phyloP scores from a whole-genome alignment of 2,329 filamentous ascomycete species.

The Apiospora rasikravindrae region DNA sequence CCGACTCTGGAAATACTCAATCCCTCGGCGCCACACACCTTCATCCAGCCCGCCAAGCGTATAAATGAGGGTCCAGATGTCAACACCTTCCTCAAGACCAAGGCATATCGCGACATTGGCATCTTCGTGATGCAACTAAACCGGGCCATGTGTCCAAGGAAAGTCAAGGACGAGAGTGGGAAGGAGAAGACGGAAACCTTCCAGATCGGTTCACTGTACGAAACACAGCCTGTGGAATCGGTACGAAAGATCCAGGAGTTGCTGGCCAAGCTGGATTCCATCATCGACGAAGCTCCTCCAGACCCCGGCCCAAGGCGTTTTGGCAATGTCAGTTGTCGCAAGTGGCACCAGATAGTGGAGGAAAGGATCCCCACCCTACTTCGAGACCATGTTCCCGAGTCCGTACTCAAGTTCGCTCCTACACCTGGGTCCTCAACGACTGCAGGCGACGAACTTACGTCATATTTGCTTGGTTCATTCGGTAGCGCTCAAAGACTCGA shows the following conservation, averaged over 20 bases:
- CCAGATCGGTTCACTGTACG: conserved; percentile 46
- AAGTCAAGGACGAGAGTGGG: conserved; percentile 43
- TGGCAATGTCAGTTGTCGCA: conserved; percentile 88
- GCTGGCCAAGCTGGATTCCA: conserved; percentile 64
- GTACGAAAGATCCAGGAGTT: conserved; percentile 71
- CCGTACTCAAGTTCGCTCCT: conserved; percentile 36
- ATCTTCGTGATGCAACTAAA: conserved; percentile 91
- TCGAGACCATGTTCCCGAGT: conserved; percentile 56
- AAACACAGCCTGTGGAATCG: conserved; percentile 54
- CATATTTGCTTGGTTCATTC: conserved; percentile 85
- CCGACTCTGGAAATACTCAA: conserved; percentile 56
- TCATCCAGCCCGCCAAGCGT: conserved; percentile 73
- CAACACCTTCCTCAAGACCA: conserved; percentile 75
- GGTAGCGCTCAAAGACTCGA: conserved; percentile 89
- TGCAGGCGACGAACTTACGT: conserved; percentile 70
- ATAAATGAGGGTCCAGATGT: conserved; percentile 90
- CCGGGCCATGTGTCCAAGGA: conserved; percentile 78
- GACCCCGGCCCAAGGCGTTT: conserved; percentile 87
- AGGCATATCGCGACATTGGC: conserved; percentile 86
- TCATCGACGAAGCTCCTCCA: conserved; percentile 81
- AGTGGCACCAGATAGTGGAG: conserved; percentile 76
- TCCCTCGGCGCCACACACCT: conserved; percentile 55
- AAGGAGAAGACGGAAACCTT: conserved; percentile 53
- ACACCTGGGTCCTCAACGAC: conserved; percentile 36
- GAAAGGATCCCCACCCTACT: conserved; percentile 63